Evolutionary conservation across 441 rosid genomes (phyloP).

Genomic region (Breynia disticha): DNA sequence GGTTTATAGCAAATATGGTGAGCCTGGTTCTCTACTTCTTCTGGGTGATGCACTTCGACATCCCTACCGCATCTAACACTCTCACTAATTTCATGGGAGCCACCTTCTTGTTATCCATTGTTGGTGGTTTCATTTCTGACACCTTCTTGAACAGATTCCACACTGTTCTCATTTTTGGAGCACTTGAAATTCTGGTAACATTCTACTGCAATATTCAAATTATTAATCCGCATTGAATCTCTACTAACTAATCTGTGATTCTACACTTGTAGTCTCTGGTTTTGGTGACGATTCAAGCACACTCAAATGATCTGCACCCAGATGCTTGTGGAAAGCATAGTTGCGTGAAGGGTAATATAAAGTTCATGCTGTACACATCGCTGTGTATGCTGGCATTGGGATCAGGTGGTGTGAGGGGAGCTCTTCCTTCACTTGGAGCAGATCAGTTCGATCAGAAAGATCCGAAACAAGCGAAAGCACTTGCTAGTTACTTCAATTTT

Average conservation of each 20-base stretch:
- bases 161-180: constrained; percentile 36
- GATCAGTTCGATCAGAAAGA: constrained; percentile 44
- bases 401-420: constrained; percentile 35
- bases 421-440: constrained; percentile 40
- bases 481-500: constrained; percentile 42
- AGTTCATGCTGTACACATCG: constrained; percentile 27
- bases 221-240: too few species aligned
- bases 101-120: constrained; percentile 35
- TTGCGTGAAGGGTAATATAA: constrained; percentile 28
- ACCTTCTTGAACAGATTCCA: constrained; percentile 30
- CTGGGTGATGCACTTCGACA: constrained; percentile 25
- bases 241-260: too few species aligned
- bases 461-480: constrained; percentile 30
- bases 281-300: constrained; percentile 44
- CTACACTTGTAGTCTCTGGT: constrained; percentile 23
- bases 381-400: constrained; percentile 35
- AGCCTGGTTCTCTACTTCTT: constrained; percentile 37
- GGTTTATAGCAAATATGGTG: constrained; percentile 43
- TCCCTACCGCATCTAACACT: constrained; percentile 31
- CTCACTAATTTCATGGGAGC: constrained; percentile 48
- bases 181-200: constrained; percentile 33
- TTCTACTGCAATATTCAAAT: background rate
- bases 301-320: constrained; percentile 30
- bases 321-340: constrained; percentile 17
- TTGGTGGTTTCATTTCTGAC: constrained; percentile 51